Evolutionary conservation across 139 green algal species (phyloP).

Genomic region (Zygnema cylindricum): DNA sequence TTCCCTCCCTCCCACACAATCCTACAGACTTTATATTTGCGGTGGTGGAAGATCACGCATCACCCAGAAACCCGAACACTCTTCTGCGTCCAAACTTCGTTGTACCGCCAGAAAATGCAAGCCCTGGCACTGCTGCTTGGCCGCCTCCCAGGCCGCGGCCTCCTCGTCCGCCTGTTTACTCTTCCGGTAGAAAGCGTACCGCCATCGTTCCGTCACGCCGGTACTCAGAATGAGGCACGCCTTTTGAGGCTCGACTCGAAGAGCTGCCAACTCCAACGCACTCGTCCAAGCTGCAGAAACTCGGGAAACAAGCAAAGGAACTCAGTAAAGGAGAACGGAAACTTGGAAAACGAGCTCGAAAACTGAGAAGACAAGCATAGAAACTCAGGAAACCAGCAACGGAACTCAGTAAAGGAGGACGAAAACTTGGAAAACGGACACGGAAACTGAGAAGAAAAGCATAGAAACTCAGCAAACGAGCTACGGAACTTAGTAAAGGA

Average conservation of each 20-base stretch:
- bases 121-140: conserved; percentile 81
- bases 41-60: conserved; percentile 65
- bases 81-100: conserved; percentile 84
- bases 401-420: too few species aligned
- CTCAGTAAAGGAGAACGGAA: too few species aligned
- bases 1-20: too few species aligned
- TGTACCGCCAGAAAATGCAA: conserved; percentile 97
- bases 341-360: too few species aligned
- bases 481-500: too few species aligned
- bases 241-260: conserved; percentile 80
- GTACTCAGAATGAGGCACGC: conserved; percentile 92
- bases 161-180: conserved; percentile 80
- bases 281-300: conserved; percentile 90
- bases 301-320: too few species aligned
- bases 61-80: conserved; percentile 90
- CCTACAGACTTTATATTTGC: conserved; percentile 49
- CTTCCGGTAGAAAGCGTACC: conserved; percentile 82
- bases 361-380: too few species aligned
- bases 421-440: too few species aligned
- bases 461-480: too few species aligned
- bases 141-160: conserved; percentile 87
- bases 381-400: too few species aligned
- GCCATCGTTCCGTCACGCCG: conserved; percentile 89
- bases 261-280: conserved; percentile 84
- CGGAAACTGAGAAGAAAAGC: too few species aligned